Base-by-base conservation (phyloP, 1,139 yeast genomes). In the Scheffersomyces lignicola region DNA sequence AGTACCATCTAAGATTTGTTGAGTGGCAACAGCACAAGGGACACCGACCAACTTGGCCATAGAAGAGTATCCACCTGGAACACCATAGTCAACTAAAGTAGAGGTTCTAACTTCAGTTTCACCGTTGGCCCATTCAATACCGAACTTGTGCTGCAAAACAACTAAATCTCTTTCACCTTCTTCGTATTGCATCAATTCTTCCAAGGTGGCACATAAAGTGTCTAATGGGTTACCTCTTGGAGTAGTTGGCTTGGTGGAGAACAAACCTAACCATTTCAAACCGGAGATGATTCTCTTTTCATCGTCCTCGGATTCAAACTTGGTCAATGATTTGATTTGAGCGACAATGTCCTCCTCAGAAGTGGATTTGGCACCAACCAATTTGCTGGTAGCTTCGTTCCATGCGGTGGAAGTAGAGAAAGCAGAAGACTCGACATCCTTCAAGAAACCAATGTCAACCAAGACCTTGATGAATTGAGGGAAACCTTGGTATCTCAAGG, bases 11-110 rank as follows among this genome's bases (percentile, higher is more conserved):
- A 92, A 76, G 48, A 92, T 86, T 65, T 86, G 85, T 69, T 81
- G 81, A 44, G 84, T 76, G 27, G 97, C 98, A 61, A 92, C 95
- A 41, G 97, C 97, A 68, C 96, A 92, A 49, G 98, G 98, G 48
- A 89, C 94, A 72, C 98, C 98, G 40, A 92, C 98, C 50, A 88
- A 77, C 62, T 92, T 90, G 50, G 98, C 98, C 98, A 92, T 92
- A 33, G 97, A 90, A 30, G 96, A 85, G 79, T 90, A 92, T 40
- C 97, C 97, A 41, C 85, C 79, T 54, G 88, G 88, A 52, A 78
- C 81, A 72, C 98, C 98, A 65, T 86, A 88, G 66, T 89, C 96
- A 33, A 89, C 92, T 61, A 92, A 75, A 45, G 98, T 92, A 18
- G 97, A 85, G 41, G 97, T 90, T 76, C 97, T 88, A 47, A 83